Percentiles rank a stretch among this genome's conserved stretches.
Evolutionary conservation across 495 filamentous ascomycete species (phyloP).

Genomic region (Cercophora samala): DNA sequence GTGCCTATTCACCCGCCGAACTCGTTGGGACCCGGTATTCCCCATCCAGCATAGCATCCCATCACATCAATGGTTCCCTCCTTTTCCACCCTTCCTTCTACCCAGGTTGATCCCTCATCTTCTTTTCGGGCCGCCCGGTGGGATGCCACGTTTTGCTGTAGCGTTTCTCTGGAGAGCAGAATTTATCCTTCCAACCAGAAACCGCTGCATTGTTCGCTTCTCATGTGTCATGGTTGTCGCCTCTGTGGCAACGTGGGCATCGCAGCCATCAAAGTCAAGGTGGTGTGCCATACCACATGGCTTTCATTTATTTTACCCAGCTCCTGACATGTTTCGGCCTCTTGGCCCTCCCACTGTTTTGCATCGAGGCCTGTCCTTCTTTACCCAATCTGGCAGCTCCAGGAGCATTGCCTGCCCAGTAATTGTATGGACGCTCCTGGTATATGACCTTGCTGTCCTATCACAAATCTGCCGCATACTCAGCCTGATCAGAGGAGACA

Average conservation of each 20-base stretch:
- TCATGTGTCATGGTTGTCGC: neutral
- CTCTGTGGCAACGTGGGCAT: neutral
- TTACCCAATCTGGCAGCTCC: neutral
- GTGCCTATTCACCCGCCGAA: neutral
- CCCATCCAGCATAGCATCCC: neutral
- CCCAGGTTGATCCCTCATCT: neutral
- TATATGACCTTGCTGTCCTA: conserved; percentile 5
- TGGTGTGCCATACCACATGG: conserved; percentile 5
- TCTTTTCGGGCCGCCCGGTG: conserved; percentile 1
- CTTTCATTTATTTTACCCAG: conserved; percentile 2
- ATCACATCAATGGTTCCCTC: neutral
- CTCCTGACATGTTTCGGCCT: conserved; percentile 1
- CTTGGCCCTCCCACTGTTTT: conserved; percentile 9
- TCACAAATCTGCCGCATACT: conserved; percentile 18
- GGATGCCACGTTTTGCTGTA: conserved; percentile 6
- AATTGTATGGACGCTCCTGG: neutral
- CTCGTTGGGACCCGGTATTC: neutral
- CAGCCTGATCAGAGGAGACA: conserved; percentile 2
- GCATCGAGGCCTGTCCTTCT: neutral
- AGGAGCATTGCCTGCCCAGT: neutral
- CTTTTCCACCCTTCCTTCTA: neutral
- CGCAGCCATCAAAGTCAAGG: neutral
- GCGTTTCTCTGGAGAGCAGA: neutral
- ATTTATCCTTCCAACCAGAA: neutral
- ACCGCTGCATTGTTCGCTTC: neutral